Base-by-base conservation (phyloP, 176 grass and related monocot genomes). In the Cenchrus americanus region DNA sequence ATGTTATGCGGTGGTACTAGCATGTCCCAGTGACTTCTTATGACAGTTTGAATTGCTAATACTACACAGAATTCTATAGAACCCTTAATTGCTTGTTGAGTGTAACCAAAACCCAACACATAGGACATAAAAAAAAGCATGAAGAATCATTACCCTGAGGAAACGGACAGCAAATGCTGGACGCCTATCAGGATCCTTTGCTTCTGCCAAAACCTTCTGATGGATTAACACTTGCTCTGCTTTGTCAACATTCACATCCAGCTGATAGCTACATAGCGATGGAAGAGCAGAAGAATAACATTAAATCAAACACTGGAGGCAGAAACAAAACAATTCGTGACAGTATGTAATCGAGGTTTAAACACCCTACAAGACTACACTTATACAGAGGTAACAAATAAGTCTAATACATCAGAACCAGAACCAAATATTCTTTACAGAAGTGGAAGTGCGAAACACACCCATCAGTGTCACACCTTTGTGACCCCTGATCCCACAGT, bases 181-280 rank as follows among this genome's bases (percentile, higher is more conserved):
- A 19, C 74, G 67, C 78, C 14, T 83, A 58, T 83, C 82, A 69
- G 85, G 85, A 81, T 90, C 86, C 84, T 43, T 75, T 17, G 91
- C 78, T 86, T 90, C 85, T 57, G 61, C 53, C 69, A 90, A 80
- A 52, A 90, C 60, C 58, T 88, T 90, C 24, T 83, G 82, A 78
- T 90, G 82, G 58, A 88, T 8, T 42, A 88, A 34, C 50, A 83
- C 85, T 7, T 88, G 61, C 58, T 80, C 87, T 64, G 91, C 71
- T 77, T 77, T 78, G 62, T 93, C 85, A 10, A 87, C 30, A 77
- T 90, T 88, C 66, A 88, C 43, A 66, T 93, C 85, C 80, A 93
- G 58, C 59, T 75, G 84, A 82, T 89, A 94, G 46, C 92, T 94
- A 61, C 66, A 61, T 1, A 23, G 5, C 23, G n/a, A 30, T 69